Evolutionary conservation across 78 protist genomes (phyloP).

Genomic region (Diacronema lutheri): DNA sequence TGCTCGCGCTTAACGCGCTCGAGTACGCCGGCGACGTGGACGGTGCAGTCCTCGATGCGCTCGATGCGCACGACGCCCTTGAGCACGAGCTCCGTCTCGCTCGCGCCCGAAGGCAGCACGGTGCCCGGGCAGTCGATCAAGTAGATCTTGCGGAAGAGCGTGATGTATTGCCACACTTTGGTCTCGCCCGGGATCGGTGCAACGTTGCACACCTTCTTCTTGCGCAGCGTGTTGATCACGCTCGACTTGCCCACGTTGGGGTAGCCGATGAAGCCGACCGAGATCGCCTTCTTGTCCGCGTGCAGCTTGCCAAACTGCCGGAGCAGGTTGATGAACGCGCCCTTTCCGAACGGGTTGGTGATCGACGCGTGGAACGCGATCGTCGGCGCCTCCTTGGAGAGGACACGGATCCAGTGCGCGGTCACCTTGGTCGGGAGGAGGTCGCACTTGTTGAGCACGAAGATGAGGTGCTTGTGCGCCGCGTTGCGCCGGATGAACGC

Average conservation of each 20-base stretch:
- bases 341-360: constrained; percentile 97
- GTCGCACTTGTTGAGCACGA: constrained; percentile 98
- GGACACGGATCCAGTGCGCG: constrained; percentile 17
- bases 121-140: constrained; percentile 99
- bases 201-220: constrained; percentile 85
- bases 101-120: constrained; percentile 54
- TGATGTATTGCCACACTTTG: constrained; percentile 99
- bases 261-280: constrained; percentile 95
- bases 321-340: constrained; percentile 65
- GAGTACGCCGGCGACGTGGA: constrained; percentile 69
- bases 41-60: constrained; percentile 71
- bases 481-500: constrained; percentile 46
- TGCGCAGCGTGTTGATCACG: constrained; percentile 92
- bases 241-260: constrained; percentile 93
- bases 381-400: constrained; percentile 91
- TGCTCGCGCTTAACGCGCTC: constrained; percentile 77
- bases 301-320: constrained; percentile 77
- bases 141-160: constrained; percentile 87
- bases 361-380: constrained; percentile 97
- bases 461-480: constrained; percentile 95
- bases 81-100: constrained; percentile 80
- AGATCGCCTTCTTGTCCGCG: constrained; percentile 82
- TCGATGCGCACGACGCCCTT: constrained; percentile 87
- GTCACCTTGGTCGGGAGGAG: constrained; percentile 96
- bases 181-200: constrained; percentile 99